Evolutionary conservation across 805 yeast genomes (phyloP).

Genomic region (Lipomyces yamanashiensis): DNA sequence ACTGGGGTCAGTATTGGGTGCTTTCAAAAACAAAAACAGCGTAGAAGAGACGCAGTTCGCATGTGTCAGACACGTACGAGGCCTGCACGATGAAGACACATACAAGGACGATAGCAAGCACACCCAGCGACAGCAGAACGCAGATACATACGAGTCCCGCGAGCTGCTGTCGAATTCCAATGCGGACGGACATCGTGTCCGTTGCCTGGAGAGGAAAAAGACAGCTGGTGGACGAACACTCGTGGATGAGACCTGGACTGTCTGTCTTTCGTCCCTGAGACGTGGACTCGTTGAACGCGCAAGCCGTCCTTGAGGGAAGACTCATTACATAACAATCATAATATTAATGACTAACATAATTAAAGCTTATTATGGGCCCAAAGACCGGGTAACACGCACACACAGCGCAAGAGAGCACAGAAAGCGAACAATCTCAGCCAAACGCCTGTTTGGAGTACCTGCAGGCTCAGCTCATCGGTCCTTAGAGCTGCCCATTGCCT

Average conservation of each 20-base stretch:
- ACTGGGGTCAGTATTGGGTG: too few relatives aligned
- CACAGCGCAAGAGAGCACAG: too few relatives aligned
- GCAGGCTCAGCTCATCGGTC: not conserved
- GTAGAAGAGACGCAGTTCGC: not conserved
- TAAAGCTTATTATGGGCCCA: too few relatives aligned
- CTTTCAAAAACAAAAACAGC: too few relatives aligned
- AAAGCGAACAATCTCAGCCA: too few relatives aligned
- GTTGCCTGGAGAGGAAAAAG: not conserved
- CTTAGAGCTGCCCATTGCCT: conserved; percentile 1
- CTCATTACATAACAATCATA: too few relatives aligned
- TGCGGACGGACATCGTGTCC: conserved; percentile 32
- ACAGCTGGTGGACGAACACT: not conserved
- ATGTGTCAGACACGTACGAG: not conserved
- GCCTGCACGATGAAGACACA: not conserved
- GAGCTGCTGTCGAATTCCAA: conserved; percentile 74
- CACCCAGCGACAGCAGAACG: conserved; percentile 65
- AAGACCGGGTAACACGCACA: too few relatives aligned
- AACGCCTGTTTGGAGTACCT: not conserved
- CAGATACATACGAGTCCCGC: conserved; percentile 67
- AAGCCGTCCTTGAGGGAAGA: too few relatives aligned
- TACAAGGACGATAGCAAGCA: conserved; percentile 71
- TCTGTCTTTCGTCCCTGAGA: too few relatives aligned
- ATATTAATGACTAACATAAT: too few relatives aligned
- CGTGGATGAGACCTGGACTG: not conserved
- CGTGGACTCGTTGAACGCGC: too few relatives aligned